Evolutionary conservation across 2,329 filamentous ascomycete genomes (phyloP), one percentile per base, ranked within the genome.

Genomic region (Trematosphaeria pertusa): DNA sequence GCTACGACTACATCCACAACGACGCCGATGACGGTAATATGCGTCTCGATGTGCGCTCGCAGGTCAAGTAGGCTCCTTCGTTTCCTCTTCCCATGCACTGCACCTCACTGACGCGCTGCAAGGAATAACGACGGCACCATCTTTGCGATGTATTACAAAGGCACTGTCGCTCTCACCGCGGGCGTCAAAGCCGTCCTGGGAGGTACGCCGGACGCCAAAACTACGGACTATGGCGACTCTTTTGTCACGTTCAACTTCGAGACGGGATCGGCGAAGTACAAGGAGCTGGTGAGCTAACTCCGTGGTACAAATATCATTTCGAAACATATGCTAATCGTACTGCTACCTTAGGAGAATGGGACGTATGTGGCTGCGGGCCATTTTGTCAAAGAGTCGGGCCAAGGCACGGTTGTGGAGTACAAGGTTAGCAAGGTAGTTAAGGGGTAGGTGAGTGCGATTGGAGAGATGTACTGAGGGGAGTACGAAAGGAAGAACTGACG

Each of bases 111-210:
- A 36, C 17, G n/a, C 2, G 10, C 5, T 18, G 9, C 15, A 58
- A 59, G n/a, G 28, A 65, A 54, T 21, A 31, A 47, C 3, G 61
- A 62, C 20, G 54, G 50, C 21, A 58, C 59, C 10, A 35, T 67
- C 17, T 37, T 69, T 3, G 65, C 64, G 7, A 69, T 69, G 65
- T 69, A 65, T 42, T 69, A 67, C 48, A 64, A 65, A 47, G 65
- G 65, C 22, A 61, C 52, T 6, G 64, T 69, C 4, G 55, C 44
- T 17, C 48, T 67, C 3, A 65, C 61, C 3, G 36, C 38, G 2
- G 58, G 55, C 12, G 60, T 69, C 12, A 53, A 56, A 38, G 62
- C 60, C 3, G 37, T 67, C 17, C 43, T 69, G 8, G 45, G 50
- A 20, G 56, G 56, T 9, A 31, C 37, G 0, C 19, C 57, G 2